phyloP scores from a whole-genome alignment of 768 basidiomycete species.

The Trametes gibbosa region DNA sequence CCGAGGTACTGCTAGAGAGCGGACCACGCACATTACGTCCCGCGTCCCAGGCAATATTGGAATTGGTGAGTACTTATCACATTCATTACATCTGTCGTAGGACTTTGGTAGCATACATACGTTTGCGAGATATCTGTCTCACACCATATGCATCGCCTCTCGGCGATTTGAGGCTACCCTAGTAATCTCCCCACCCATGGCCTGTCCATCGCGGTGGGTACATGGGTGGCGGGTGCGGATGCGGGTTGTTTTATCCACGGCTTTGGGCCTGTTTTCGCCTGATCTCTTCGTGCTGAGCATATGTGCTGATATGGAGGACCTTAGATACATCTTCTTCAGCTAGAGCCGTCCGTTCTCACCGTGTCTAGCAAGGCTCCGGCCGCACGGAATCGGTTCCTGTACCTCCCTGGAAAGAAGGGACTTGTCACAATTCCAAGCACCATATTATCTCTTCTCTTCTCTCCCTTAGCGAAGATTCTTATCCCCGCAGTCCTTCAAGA shows the following conservation, averaged over 20 bases:
- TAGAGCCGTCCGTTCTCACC: slow-evolving; percentile 59
- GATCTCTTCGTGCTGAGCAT: too few relatives aligned
- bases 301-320: background rate
- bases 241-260: too few relatives aligned
- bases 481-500: slow-evolving; percentile 58
- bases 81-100: too few relatives aligned
- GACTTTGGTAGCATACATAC: too few relatives aligned
- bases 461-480: slow-evolving; percentile 43
- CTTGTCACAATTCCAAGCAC: slow-evolving; percentile 51
- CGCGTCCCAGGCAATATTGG: slow-evolving; percentile 66
- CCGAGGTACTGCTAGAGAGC: slow-evolving; percentile 65
- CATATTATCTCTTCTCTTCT: slow-evolving; percentile 34
- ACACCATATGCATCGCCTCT: too few relatives aligned
- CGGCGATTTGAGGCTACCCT: too few relatives aligned
- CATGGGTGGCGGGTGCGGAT: too few relatives aligned
- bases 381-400: slow-evolving; percentile 74
- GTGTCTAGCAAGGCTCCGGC: slow-evolving; percentile 67
- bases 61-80: slow-evolving; percentile 59
- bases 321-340: slow-evolving; percentile 74
- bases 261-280: too few relatives aligned
- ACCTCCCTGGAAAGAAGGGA: slow-evolving; percentile 48
- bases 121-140: too few relatives aligned
- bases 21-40: slow-evolving; percentile 89
- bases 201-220: too few relatives aligned
- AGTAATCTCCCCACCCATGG: too few relatives aligned